Conservation (phyloP, 2,329 filamentous ascomycete species). For the Ascochyta viciae-villosae region DNA sequence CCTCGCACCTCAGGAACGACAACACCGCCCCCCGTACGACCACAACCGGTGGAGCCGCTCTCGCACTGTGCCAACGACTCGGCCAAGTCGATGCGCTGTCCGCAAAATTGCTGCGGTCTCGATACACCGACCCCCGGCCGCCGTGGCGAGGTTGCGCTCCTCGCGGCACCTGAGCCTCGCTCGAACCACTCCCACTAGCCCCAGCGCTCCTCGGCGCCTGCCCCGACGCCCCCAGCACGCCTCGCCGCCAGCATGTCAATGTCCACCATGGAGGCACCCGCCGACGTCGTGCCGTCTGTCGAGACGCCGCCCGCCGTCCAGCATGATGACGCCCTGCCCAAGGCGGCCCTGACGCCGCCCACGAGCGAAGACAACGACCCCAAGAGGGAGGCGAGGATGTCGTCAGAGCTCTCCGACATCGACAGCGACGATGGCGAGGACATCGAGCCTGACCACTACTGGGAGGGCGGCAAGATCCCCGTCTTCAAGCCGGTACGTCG, state of each 20-base stretch:
- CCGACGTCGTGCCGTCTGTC: conserved; percentile 43
- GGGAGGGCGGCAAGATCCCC: conserved; percentile 80
- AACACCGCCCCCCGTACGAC: conserved; percentile 24
- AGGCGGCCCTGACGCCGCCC: conserved; percentile 57
- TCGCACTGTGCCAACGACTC: conserved; percentile 4
- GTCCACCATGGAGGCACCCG: conserved; percentile 39
- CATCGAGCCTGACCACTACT: conserved; percentile 85
- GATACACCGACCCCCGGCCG: conserved; percentile 22
- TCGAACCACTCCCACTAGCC: conserved; percentile 33
- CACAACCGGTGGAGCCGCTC: conserved; percentile 15
- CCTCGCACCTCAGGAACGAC: conserved; percentile 25
- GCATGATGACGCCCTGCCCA: conserved; percentile 39
- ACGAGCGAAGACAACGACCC: conserved; percentile 59
- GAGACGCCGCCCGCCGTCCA: conserved; percentile 34
- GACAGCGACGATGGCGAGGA: conserved; percentile 66
- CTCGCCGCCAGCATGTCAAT: conserved; percentile 24
- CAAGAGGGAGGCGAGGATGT: conserved; percentile 53
- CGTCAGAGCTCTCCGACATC: conserved; percentile 57
- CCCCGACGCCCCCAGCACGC: conserved; percentile 25
- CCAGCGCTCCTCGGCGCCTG: conserved; percentile 30
- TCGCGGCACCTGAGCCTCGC: conserved; percentile 36
- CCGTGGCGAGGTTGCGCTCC: conserved; percentile 39
- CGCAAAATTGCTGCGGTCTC: conserved; percentile 32
- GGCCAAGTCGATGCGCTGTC: conserved; percentile 27
- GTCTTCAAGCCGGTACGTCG: conserved; percentile 83